phyloP scores from a whole-genome alignment of 2,329 filamentous ascomycete genomes.

The Blastomyces percursus region DNA sequence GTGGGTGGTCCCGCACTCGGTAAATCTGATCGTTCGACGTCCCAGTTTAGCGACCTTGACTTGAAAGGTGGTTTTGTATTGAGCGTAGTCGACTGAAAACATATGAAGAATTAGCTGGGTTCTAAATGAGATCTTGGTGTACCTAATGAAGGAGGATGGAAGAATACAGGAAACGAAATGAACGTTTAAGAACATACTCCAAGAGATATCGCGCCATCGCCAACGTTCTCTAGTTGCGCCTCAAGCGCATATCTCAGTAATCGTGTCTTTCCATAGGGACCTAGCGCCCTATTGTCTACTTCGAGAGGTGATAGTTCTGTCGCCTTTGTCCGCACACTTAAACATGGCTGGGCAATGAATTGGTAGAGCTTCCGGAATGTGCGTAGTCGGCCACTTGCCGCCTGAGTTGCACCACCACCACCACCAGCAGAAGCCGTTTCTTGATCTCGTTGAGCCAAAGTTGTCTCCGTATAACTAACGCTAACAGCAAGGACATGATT shows the following conservation, averaged over 20 bases:
- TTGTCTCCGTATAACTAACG: slow-evolving; percentile 84
- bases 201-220: slow-evolving; percentile 69
- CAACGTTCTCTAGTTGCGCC: slow-evolving; percentile 90
- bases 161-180: not conserved
- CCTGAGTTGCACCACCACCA: slow-evolving; percentile 28
- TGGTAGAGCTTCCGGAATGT: slow-evolving; percentile 95
- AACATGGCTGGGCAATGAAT: slow-evolving; percentile 80
- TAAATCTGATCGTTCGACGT: slow-evolving; percentile 29
- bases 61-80: slow-evolving; percentile 44
- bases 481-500: slow-evolving; percentile 89
- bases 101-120: not conserved
- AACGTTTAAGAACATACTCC: slow-evolving; percentile 40
- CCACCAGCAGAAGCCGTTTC: slow-evolving; percentile 17
- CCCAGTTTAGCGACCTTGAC: slow-evolving; percentile 46
- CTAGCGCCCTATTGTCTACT: slow-evolving; percentile 36
- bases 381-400: slow-evolving; percentile 53
- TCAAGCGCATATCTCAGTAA: slow-evolving; percentile 62
- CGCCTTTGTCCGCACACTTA: slow-evolving; percentile 85
- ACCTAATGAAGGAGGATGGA: not conserved
- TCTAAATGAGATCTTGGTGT: not conserved
- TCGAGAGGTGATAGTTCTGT: slow-evolving; percentile 47
- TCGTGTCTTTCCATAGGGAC: slow-evolving; percentile 34
- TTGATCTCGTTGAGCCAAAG: slow-evolving; percentile 28
- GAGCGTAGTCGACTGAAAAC: slow-evolving; percentile 35
- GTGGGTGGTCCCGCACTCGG: slow-evolving; percentile 32